Evolutionary conservation across 352 stramenopile species (phyloP).

Genomic region (Phytophthora megakarya): DNA sequence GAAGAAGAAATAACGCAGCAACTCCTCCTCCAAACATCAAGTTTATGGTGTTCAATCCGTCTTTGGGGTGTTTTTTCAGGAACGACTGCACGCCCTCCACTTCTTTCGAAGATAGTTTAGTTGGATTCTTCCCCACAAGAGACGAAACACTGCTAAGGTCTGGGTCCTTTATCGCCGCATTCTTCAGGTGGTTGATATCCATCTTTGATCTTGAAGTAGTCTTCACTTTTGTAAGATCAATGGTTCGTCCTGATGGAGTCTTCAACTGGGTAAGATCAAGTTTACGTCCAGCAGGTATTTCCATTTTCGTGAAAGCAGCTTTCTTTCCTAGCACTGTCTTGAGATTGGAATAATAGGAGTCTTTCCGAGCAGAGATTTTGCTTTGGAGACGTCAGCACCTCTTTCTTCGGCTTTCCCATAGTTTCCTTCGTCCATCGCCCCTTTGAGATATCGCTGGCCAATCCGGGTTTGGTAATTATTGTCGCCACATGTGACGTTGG

Average conservation of each 20-base stretch:
- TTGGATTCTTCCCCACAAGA: constrained; percentile 1
- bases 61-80: background rate
- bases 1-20: no score
- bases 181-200: background rate
- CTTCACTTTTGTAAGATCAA: background rate
- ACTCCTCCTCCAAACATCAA: background rate
- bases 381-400: background rate
- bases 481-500: no score
- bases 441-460: background rate
- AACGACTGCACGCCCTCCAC: background rate
- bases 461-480: no score
- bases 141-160: background rate
- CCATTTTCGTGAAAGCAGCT: background rate
- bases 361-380: background rate
- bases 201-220: background rate
- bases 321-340: background rate
- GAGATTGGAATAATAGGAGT: background rate
- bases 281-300: background rate
- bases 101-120: background rate
- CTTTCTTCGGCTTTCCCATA: background rate
- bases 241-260: background rate
- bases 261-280: background rate
- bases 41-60: background rate
- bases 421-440: background rate
- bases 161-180: background rate